Conservation (phyloP, 768 basidiomycete genomes). For the Daedaleopsis nitida region DNA sequence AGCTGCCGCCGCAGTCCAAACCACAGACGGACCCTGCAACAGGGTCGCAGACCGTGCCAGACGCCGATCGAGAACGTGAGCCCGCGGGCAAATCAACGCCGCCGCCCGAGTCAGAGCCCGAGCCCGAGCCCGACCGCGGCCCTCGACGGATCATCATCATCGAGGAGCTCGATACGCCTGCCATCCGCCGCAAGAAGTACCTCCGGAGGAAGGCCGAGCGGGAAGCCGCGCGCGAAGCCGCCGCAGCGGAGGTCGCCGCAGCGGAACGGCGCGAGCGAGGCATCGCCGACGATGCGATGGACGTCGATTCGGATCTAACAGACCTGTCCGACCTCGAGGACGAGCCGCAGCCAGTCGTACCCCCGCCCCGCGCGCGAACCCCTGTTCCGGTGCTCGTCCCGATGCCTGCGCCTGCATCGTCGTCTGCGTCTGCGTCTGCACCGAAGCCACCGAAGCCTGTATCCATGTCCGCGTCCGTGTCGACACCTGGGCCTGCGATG, state of each 20-base stretch:
- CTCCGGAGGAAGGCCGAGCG: slow-evolving; percentile 45
- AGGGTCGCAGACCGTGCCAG: too few relatives aligned
- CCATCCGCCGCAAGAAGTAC: slow-evolving; percentile 61
- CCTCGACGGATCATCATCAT: slow-evolving; percentile 60
- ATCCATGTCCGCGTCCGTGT: too few relatives aligned
- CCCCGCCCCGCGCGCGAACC: too few relatives aligned
- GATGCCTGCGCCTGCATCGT: too few relatives aligned
- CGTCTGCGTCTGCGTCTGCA: too few relatives aligned
- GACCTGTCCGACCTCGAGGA: slow-evolving; percentile 19
- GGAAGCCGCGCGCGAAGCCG: slow-evolving; percentile 14
- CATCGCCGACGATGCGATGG: neutral
- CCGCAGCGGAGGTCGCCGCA: slow-evolving; percentile 3
- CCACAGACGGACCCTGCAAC: neutral
- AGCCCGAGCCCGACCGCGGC: slow-evolving; percentile 22
- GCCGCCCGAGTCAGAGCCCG: neutral
- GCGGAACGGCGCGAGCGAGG: neutral
- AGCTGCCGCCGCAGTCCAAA: neutral
- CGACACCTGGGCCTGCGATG: too few relatives aligned
- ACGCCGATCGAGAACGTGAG: neutral
- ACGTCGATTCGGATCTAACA: slow-evolving; percentile 16
- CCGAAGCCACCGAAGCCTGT: too few relatives aligned
- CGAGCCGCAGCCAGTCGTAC: neutral
- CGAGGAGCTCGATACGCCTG: slow-evolving; percentile 74
- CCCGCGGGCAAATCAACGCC: neutral
- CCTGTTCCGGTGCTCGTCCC: too few relatives aligned